A percentile compares a stretch with the other conserved stretches of the same genome.
Evolutionary conservation across 345 rosid species (phyloP).

Genomic region (Fremontodendron californicum): DNA sequence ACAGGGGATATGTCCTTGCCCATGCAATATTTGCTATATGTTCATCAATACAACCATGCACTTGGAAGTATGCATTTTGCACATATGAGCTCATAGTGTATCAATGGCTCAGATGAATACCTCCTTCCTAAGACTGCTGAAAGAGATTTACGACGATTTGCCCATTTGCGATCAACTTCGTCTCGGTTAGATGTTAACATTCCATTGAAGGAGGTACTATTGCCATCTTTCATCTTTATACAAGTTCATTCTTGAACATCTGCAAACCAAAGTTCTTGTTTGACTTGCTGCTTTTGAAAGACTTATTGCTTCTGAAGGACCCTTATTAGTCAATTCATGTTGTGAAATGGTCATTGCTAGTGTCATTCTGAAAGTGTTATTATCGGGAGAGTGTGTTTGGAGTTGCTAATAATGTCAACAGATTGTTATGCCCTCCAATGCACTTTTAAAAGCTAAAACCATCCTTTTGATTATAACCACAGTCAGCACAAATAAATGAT

Average conservation of each 20-base stretch:
- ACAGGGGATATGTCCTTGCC: neutral
- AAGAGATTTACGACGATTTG: conserved; percentile 68
- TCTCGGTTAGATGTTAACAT: conserved; percentile 42
- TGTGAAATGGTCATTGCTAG: neutral
- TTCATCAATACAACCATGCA: neutral
- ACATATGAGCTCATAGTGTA: neutral
- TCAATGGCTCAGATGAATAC: conserved; percentile 61
- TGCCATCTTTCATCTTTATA: neutral
- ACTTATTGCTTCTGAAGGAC: neutral
- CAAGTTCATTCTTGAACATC: conserved; percentile 12
- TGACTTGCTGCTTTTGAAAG: neutral
- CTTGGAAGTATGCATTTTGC: neutral
- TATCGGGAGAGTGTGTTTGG: neutral
- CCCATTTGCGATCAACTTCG: conserved; percentile 52
- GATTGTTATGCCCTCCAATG: neutral
- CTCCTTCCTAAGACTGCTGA: conserved; percentile 92
- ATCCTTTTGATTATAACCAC: neutral
- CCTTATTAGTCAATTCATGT: neutral
- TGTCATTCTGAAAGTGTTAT: neutral
- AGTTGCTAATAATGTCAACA: neutral
- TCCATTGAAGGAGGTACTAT: conserved; percentile 46
- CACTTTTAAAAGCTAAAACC: neutral
- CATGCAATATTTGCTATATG: neutral
- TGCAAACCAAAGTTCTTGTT: neutral
- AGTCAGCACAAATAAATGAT: neutral